Conservation (phyloP, 139 green algal genomes). For the Closterium sp. region DNA sequence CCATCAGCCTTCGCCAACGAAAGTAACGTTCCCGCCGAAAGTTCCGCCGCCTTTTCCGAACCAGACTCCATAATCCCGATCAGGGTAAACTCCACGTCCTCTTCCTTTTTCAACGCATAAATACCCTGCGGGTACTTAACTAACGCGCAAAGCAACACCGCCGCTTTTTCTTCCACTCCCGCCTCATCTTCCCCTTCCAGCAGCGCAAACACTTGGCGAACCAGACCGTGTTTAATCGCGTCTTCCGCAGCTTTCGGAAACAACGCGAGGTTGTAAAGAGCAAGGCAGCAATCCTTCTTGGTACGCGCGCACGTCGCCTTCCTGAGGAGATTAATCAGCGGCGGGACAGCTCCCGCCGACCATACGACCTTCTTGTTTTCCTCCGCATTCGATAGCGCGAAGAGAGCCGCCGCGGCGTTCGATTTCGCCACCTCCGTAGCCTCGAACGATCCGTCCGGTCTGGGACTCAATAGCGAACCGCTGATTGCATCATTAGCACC, state of each 20-base stretch:
- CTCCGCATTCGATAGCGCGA: not conserved
- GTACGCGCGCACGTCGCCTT: not conserved
- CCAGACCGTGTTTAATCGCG: not conserved
- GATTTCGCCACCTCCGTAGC: not conserved
- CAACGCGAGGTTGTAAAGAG: not conserved
- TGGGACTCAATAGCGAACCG: not conserved
- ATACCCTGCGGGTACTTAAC: not conserved
- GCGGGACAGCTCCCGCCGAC: not conserved
- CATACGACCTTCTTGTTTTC: not conserved
- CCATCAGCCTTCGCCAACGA: not conserved
- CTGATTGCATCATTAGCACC: not conserved
- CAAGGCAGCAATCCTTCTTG: slow-evolving; percentile 3
- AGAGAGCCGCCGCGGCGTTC: not conserved
- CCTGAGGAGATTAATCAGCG: not conserved
- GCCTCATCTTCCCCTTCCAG: not conserved
- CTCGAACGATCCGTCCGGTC: not conserved
- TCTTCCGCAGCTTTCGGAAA: not conserved
- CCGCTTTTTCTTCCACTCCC: slow-evolving; percentile 5
- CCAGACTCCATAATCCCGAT: not conserved
- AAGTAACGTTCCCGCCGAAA: not conserved
- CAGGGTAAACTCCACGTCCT: not conserved
- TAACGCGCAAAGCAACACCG: not conserved
- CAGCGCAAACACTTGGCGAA: not conserved
- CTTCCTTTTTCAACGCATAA: not conserved
- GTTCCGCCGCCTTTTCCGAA: not conserved